phyloP scores from a whole-genome alignment of 177 flowering plant genomes.

The Telopea speciosissima region DNA sequence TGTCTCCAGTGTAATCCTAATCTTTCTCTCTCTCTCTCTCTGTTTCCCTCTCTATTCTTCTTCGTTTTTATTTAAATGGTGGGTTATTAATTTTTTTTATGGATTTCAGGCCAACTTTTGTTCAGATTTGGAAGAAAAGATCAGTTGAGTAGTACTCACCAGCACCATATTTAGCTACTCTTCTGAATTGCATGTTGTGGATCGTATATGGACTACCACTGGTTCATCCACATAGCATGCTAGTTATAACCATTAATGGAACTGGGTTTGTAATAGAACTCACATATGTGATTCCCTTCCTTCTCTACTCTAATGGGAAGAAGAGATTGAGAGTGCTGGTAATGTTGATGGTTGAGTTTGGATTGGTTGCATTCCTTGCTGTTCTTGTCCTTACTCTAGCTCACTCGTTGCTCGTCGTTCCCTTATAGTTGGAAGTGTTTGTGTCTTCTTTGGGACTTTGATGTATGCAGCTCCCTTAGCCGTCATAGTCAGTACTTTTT shows the following conservation, averaged over 20 bases:
- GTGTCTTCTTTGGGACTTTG: constrained; percentile 46
- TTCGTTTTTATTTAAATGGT: too few species aligned
- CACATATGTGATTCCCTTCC: constrained; percentile 44
- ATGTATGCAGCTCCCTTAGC: constrained; percentile 86
- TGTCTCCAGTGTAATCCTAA: constrained; percentile 51
- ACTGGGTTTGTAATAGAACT: constrained; percentile 61
- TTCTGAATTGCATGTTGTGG: constrained; percentile 80
- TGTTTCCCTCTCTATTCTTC: too few species aligned
- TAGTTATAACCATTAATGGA: constrained; percentile 75
- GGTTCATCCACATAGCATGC: constrained; percentile 63
- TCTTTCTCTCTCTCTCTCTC: too few species aligned
- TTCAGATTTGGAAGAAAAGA: constrained; percentile 60
- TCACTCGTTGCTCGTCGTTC: constrained; percentile 49
- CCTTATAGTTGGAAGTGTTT: constrained; percentile 45
- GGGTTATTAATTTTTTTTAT: not conserved
- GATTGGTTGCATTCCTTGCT: constrained; percentile 32
- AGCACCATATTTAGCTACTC: constrained; percentile 68
- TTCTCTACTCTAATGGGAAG: constrained; percentile 38
- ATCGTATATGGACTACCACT: constrained; percentile 68
- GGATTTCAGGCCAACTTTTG: constrained; percentile 73
- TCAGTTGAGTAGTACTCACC: constrained; percentile 77
- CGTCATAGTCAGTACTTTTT: constrained; percentile 75
- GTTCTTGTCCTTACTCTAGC: constrained; percentile 33
- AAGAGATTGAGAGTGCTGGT: constrained; percentile 33
- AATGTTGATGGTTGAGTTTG: constrained; percentile 32